phyloP scores from a whole-genome alignment of 495 filamentous ascomycete species.

The Amphirosellinia nigrospora region DNA sequence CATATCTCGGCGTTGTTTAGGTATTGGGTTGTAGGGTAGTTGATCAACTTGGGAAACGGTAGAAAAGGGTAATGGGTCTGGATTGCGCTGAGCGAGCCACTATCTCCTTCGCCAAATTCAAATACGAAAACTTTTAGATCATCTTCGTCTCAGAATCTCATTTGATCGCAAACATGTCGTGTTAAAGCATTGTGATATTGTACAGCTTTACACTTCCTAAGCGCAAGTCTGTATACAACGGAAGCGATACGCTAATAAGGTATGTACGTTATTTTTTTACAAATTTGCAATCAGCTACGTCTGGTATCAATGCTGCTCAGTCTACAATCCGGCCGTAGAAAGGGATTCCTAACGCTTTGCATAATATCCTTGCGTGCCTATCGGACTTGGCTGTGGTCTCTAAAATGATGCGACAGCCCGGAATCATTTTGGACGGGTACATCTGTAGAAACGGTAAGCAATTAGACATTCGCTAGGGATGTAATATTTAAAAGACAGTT shows the following conservation, averaged over 20 bases:
- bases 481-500: constrained; percentile 34
- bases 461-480: constrained; percentile 2
- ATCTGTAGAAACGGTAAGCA: constrained; percentile 45
- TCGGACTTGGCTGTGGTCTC: constrained; percentile 91
- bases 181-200: constrained; percentile 5
- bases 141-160: neutral
- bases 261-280: neutral
- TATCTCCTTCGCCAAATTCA: neutral
- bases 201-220: constrained; percentile 31
- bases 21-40: neutral
- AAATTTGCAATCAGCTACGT: neutral
- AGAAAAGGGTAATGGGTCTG: constrained; percentile 3
- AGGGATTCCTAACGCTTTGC: constrained; percentile 81
- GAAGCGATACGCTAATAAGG: neutral
- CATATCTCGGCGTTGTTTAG: constrained; percentile 42
- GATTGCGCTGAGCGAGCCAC: neutral
- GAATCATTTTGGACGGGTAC: constrained; percentile 92
- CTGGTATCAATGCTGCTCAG: constrained; percentile 25
- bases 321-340: constrained; percentile 74
- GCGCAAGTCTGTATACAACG: constrained; percentile 17
- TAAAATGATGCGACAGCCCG: constrained; percentile 83
- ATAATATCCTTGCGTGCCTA: constrained; percentile 84
- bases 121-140: neutral
- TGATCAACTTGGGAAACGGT: constrained; percentile 17
- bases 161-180: neutral